phyloP scores from a whole-genome alignment of 164 flowering plant species.

The Berberis thunbergii region DNA sequence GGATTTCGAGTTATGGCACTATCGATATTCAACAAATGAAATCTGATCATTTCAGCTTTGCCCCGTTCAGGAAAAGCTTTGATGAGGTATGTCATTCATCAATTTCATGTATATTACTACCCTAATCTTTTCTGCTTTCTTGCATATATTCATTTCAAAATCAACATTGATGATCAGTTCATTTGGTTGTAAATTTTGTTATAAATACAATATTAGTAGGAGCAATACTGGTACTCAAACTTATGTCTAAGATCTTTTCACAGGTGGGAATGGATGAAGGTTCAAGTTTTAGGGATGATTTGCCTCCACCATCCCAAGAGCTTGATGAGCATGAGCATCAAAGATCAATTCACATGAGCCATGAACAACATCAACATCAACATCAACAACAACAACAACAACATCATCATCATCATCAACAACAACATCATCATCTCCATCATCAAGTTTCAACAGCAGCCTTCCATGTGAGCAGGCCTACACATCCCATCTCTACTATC shows the following conservation, averaged over 20 bases:
- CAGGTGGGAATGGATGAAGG: conserved; percentile 14
- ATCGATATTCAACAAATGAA: conserved; percentile 73
- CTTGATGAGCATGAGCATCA: conserved; percentile 11
- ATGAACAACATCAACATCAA: conserved; percentile 6
- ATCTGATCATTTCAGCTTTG: conserved; percentile 58
- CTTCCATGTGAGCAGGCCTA: conserved; percentile 64
- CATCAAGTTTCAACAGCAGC: conserved; percentile 39
- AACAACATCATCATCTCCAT: conserved; percentile 18
- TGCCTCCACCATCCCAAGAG: conserved; percentile 1
- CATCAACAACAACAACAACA: conserved; percentile 17
- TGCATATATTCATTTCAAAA: too few species aligned
- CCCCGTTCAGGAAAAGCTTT: conserved; percentile 26
- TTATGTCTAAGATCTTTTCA: background rate
- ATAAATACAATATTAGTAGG: too few species aligned
- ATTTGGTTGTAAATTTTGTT: too few species aligned
- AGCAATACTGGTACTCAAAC: too few species aligned
- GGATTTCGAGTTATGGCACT: conserved; percentile 34
- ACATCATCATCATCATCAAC: conserved; percentile 17
- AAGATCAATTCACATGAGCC: conserved; percentile 10
- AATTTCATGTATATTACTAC: background rate
- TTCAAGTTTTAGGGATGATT: conserved; percentile 9
- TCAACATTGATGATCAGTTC: too few species aligned
- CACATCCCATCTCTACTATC: conserved; percentile 63
- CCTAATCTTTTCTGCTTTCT: background rate
- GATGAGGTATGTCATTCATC: conserved; percentile 39